phyloP scores from a whole-genome alignment of 176 grass and related monocot species.

The Hordeum vulgare region MorexV3_pseudomolecules_assembly NC_058524.1:4191180-4191679 shows the following conservation, averaged over 20 bases:
- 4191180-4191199: constrained; percentile 67
- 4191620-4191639: background rate
- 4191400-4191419: constrained; percentile 76
- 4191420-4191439: constrained; percentile 54
- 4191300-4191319: background rate
- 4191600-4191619: background rate
- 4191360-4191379: background rate
- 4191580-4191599: background rate
- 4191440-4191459: constrained; percentile 45
- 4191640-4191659: background rate
- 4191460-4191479: constrained; percentile 49
- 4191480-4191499: constrained; percentile 71
- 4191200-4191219: constrained; percentile 91
- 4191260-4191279: constrained; percentile 67
- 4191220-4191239: constrained; percentile 54
- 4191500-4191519: constrained; percentile 96
- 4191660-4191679: background rate
- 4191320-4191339: background rate
- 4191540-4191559: constrained; percentile 51
- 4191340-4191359: constrained; percentile 1
- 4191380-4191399: constrained; percentile 91
- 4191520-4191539: constrained; percentile 51
- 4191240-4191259: constrained; percentile 97
- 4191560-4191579: constrained; percentile 44
- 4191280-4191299: constrained; percentile 52